Evolutionary conservation across 129 eudicot species (phyloP), one percentile per base, ranked within the genome.

Genomic region (Flaveria linearis): DNA sequence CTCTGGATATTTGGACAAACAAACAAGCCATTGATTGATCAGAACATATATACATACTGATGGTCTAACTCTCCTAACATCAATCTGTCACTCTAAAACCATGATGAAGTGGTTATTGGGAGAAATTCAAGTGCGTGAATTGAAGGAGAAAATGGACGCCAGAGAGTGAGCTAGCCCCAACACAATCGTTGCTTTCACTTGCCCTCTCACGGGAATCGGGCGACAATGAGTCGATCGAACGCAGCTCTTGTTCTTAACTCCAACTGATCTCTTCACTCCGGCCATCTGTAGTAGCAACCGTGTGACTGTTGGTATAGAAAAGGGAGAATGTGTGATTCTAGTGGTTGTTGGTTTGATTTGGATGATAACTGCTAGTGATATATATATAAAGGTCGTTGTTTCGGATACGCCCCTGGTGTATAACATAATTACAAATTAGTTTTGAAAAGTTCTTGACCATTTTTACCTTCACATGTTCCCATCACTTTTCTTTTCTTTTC

Each of bases 131-230:
- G 65, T 20, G 65, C 65, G 65, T 12, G 36, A 58, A 23, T 22
- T 58, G 16, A 58, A 57, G 30, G 65, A 58, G 65, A 58, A 58
- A 5, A 58, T 20, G 15, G 64, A 57, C 10, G 65, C 65, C 30
- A 58, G 65, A 22, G 65, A 58, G 33, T 58, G 65, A 22, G 65
- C 65, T 10, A 58, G 36, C 7, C 16, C 64, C 65, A 58, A 58
- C 65, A 58, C 64, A 20, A 58, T 58, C 65, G 33, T 16, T 58
- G 25, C 65, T 58, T 58, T 58, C 64, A 57, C 65, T 58, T 58
- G 65, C 3, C 64, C 64, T 11, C 65, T 58, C 15, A 58, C 15
- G 1, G 65, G 65, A 8, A 58, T 58, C 65, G 15, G 65, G 8
- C 65, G 65, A 58, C 64, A 58, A 22, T 36, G 41, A 36, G 41